Conservation (phyloP, 202 grass and related monocot species). For the Schoenoplectus triqueter region DNA sequence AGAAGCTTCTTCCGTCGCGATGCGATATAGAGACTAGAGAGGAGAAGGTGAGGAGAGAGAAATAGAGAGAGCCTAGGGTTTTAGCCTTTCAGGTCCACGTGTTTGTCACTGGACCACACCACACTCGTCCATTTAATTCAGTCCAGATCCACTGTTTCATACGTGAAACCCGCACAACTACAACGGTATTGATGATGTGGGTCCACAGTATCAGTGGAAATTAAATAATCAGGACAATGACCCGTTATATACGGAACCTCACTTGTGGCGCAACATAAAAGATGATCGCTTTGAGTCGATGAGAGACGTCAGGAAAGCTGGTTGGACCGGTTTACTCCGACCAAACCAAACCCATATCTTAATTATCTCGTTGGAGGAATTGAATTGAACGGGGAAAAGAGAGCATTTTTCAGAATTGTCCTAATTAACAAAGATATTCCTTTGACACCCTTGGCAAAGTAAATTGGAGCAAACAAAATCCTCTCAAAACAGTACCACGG, state of each 20-base stretch:
- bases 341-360: too few relatives aligned
- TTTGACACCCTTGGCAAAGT: not conserved
- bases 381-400: too few relatives aligned
- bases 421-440: too few relatives aligned
- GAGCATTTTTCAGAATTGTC: too few relatives aligned
- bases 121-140: conserved; percentile 2
- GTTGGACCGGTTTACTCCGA: too few relatives aligned
- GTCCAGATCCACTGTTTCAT: not conserved
- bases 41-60: not conserved
- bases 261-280: too few relatives aligned
- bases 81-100: not conserved
- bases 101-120: not conserved
- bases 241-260: not conserved
- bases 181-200: not conserved
- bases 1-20: not conserved
- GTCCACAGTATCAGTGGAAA: too few relatives aligned
- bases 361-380: too few relatives aligned
- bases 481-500: not conserved
- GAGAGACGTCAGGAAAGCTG: too few relatives aligned
- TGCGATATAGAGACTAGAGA: not conserved
- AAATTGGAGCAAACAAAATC: not conserved
- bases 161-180: not conserved
- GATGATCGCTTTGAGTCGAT: too few relatives aligned
- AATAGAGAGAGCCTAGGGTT: conserved; percentile 2
- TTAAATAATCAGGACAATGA: not conserved